These are phyloP conservation scores for Cafeteria roenbergensis DNA, from an alignment of 108 stramenopile species.

Conservation along the genomic window DNA sequence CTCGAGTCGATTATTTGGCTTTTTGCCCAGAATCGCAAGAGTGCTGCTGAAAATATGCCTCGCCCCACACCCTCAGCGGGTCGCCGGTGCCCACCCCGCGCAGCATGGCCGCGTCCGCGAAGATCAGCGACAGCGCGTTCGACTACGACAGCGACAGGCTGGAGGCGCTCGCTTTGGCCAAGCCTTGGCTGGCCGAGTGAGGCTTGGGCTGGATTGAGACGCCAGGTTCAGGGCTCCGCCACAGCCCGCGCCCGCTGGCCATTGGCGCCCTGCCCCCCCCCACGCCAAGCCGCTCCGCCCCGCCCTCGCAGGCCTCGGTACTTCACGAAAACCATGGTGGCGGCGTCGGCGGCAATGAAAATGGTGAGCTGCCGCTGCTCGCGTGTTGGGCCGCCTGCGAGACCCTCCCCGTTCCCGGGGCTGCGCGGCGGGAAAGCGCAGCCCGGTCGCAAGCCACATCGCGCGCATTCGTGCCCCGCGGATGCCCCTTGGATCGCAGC, in stretches of 20 bases:
- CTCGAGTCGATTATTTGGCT: no score
- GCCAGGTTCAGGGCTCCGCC: background rate
- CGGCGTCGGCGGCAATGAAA: slow-evolving; percentile 31
- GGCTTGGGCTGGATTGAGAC: background rate
- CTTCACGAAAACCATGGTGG: slow-evolving; percentile 43
- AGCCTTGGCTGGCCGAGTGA: slow-evolving; percentile 28
- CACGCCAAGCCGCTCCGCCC: background rate
- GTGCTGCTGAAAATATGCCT: no score
- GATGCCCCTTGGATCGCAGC: slow-evolving; percentile 19
- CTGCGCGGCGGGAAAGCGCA: background rate
- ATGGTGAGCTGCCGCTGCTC: slow-evolving; percentile 2
- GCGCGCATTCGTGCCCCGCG: background rate
- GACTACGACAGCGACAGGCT: slow-evolving; percentile 4
- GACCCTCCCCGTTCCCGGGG: background rate
- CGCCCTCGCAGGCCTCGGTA: slow-evolving; percentile 30
- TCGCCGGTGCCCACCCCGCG: no score
- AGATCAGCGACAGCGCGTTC: slow-evolving; percentile 8
- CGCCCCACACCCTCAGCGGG: no score
- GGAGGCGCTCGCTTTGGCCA: slow-evolving; percentile 5
- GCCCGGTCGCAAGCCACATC: background rate
- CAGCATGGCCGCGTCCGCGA: no score
- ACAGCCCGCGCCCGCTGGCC: background rate
- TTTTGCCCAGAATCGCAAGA: no score
- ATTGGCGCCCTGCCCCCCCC: background rate
- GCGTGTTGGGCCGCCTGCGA: background rate